Percentiles rank a stretch among this genome's conserved stretches.
These are phyloP conservation scores for Apodospora peruviana DNA, from an alignment of 495 filamentous ascomycete genomes.

Conservation along the genomic window DNA sequence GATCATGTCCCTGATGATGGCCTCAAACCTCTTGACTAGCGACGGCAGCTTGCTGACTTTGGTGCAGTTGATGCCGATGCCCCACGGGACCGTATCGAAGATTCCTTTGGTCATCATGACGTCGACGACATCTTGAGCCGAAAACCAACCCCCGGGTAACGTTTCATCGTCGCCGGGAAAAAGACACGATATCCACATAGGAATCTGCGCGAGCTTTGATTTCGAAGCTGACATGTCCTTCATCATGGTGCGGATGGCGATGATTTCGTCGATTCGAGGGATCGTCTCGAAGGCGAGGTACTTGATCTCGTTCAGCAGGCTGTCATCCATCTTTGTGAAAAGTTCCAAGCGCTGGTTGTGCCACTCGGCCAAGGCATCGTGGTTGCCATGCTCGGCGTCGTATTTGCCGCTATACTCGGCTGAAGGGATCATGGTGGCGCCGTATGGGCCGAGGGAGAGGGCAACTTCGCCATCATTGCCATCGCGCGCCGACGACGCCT, in stretches of 20 bases:
- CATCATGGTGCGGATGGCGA: constrained; percentile 46
- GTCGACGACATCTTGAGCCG: constrained; percentile 39
- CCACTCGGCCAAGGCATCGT: constrained; percentile 44
- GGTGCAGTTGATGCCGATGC: constrained; percentile 64
- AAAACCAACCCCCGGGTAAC: constrained; percentile 43
- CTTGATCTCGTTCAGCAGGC: constrained; percentile 30
- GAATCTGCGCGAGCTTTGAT: constrained; percentile 11
- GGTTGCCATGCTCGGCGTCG: constrained; percentile 36
- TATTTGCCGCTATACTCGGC: constrained; percentile 61
- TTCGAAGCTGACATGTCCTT: neutral
- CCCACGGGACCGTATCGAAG: constrained; percentile 41
- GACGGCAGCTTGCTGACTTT: constrained; percentile 46
- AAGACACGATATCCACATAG: constrained; percentile 58
- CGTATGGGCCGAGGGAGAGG: constrained; percentile 58
- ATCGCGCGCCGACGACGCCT: constrained; percentile 16
- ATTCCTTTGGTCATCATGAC: constrained; percentile 31
- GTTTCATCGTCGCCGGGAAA: constrained; percentile 44
- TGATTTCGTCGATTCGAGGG: constrained; percentile 52
- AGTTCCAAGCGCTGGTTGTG: constrained; percentile 48
- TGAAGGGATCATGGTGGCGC: constrained; percentile 57
- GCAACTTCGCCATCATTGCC: constrained; percentile 28
- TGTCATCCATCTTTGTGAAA: constrained; percentile 27
- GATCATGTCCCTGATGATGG: constrained; percentile 30
- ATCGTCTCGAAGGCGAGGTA: constrained; percentile 64
- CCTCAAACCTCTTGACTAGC: constrained; percentile 43